Conservation (phyloP, 169 alveolate genomes). For the Pseudocohnilembus persalinus region DNA sequence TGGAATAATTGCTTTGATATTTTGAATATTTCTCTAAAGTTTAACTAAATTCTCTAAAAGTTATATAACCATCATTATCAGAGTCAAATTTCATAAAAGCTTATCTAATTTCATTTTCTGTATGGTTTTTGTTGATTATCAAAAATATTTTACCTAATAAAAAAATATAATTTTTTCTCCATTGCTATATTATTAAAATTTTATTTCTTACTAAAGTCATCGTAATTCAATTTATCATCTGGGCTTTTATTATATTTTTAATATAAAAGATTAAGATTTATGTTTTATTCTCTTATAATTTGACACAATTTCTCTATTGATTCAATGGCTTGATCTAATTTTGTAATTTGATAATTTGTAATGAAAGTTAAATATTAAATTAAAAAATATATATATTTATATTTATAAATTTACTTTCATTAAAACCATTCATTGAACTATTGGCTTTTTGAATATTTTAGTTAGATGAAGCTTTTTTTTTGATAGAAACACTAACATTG, state of each 20-base stretch:
- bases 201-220: not conserved
- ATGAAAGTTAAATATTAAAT: too few relatives aligned
- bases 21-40: not conserved
- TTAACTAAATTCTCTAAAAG: not conserved
- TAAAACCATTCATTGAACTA: not conserved
- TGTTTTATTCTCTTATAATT: not conserved
- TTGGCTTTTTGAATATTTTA: not conserved
- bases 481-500: conserved; percentile 35
- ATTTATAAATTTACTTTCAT: not conserved
- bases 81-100: not conserved
- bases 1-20: not conserved
- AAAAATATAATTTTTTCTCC: too few relatives aligned
- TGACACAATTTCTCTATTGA: not conserved
- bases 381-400: too few relatives aligned
- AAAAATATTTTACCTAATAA: not conserved
- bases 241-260: too few relatives aligned
- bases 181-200: too few relatives aligned
- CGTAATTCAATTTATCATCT: too few relatives aligned
- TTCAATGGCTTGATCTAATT: not conserved
- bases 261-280: too few relatives aligned
- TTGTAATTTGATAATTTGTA: too few relatives aligned
- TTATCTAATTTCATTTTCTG: not conserved
- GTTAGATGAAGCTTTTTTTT: conserved; percentile 9
- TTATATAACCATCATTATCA: not conserved
- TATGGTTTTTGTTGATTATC: too few relatives aligned